Evolutionary conservation across 2,329 filamentous ascomycete genomes (phyloP), one percentile per base, ranked within the genome.

Genomic region (Fusarium circinatum): DNA sequence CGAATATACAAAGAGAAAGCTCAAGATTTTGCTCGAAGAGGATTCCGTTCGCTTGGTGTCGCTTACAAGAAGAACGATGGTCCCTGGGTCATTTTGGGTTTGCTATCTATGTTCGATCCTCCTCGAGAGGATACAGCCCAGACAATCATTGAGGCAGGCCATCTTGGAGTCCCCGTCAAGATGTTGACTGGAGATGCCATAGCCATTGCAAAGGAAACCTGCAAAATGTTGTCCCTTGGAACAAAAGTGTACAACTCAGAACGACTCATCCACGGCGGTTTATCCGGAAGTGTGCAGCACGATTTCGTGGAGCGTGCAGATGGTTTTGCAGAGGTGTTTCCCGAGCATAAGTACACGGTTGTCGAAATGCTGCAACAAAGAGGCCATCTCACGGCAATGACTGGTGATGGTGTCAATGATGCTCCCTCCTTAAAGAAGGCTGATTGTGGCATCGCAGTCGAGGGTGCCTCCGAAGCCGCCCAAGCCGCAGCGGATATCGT

Each of bases 111-210:
- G 70, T 73, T 73, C 0, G 70, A 73, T 4, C 70, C 70, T 2
- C 70, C 70, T 2, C 56, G 70, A 0, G 70, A 73, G 0, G 70
- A 73, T 17, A 73, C 70, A 0, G 70, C 70, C 0, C 66, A 66
- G 47, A 73, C 70, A 0, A 73, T 73, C 17, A 71, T 73, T 4
- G 70, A 73, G 6, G 70, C 70, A 0, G 65, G 60, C 0, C 66
- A 70, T 12, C 70, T 73, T 0, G 70, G 70, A 11, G 70, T 73
- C 0, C 70, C 70, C 0, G 70, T 73, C 0, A 73, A 73, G 48
- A 73, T 73, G 70, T 5, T 73, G 3, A 73, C 70, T 0, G 70
- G 70, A 71, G 70, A 73, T 20, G 70, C 70, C 0, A 74, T 73
- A 0, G 70, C 70, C 0, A 73, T 73, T 17, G 70, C 70, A 3